These are phyloP conservation scores for Aspergillus sp. DNA, from an alignment of 2,329 filamentous ascomycete genomes.

Conservation along the genomic window DNA sequence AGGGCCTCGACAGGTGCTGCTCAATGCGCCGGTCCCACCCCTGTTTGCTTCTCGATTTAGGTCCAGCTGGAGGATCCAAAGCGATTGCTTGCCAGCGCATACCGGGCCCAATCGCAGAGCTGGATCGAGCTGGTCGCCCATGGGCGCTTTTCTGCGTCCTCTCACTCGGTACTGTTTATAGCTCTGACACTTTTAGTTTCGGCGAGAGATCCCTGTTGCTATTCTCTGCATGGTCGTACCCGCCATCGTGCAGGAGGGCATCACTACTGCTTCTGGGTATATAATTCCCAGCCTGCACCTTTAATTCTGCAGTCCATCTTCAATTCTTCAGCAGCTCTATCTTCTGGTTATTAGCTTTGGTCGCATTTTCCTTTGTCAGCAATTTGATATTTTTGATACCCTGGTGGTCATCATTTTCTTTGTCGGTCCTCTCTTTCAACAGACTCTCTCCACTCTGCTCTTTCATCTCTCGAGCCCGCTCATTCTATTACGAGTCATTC, in stretches of 20 bases:
- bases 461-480: not conserved
- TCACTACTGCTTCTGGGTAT: slow-evolving; percentile 5
- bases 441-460: slow-evolving; percentile 1
- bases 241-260: slow-evolving; percentile 8
- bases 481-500: not conserved
- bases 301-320: slow-evolving; percentile 2
- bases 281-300: slow-evolving; percentile 8
- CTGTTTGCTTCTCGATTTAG: not conserved
- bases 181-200: slow-evolving; percentile 9
- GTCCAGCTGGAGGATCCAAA: not conserved
- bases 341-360: not conserved
- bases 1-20: not conserved
- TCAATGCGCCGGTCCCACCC: slow-evolving; percentile 1
- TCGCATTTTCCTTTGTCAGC: slow-evolving; percentile 2
- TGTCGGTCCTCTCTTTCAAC: not conserved
- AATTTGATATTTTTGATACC: not conserved
- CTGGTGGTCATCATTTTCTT: slow-evolving; percentile 7
- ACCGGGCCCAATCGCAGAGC: slow-evolving; percentile 11
- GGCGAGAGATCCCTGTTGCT: slow-evolving; percentile 9
- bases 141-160: slow-evolving; percentile 7
- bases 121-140: not conserved
- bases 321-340: slow-evolving; percentile 5
- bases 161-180: slow-evolving; percentile 14
- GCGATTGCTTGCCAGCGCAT: slow-evolving; percentile 12
- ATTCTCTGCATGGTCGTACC: slow-evolving; percentile 12